phyloP scores from a whole-genome alignment of 169 alveolate species.

The Sarcocystis neurona region DNA sequence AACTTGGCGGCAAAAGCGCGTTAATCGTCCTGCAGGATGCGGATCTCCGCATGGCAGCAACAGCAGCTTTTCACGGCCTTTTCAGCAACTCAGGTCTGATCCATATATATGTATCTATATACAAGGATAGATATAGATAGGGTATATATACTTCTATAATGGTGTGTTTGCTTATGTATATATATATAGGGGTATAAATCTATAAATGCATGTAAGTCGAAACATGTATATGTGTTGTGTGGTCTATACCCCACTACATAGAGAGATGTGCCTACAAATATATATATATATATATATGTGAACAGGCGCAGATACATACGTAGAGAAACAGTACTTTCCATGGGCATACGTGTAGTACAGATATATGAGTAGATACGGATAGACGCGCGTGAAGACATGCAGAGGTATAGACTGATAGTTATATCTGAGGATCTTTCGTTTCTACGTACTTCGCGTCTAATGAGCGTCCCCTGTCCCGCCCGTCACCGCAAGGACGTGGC shows the following conservation, averaged over 20 bases:
- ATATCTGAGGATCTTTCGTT: too few species aligned
- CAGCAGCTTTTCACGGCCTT: slow-evolving; percentile 75
- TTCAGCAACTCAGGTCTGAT: slow-evolving; percentile 73
- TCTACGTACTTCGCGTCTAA: too few species aligned
- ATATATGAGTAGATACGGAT: too few species aligned
- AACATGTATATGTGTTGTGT: neutral
- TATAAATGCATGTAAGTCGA: neutral
- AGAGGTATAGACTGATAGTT: too few species aligned
- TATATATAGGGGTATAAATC: neutral
- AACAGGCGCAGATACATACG: neutral
- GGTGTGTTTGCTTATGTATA: neutral
- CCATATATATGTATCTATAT: neutral
- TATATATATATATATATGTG: neutral
- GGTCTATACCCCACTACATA: too few species aligned
- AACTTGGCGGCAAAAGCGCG: slow-evolving; percentile 90
- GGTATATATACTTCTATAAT: neutral
- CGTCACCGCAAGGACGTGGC: too few species aligned
- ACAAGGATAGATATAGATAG: neutral
- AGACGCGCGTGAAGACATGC: too few species aligned
- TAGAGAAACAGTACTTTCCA: too few species aligned
- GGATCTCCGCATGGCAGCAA: slow-evolving; percentile 80
- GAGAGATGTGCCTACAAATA: neutral
- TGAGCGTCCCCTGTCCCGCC: too few species aligned
- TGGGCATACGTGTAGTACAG: too few species aligned
- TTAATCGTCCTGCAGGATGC: slow-evolving; percentile 82